Percentiles rank a stretch among this genome's conserved stretches.
These are phyloP conservation scores for Trichophyton schoenleinii DNA, from an alignment of 2,329 filamentous ascomycete species.

Conservation along the genomic window DNA sequence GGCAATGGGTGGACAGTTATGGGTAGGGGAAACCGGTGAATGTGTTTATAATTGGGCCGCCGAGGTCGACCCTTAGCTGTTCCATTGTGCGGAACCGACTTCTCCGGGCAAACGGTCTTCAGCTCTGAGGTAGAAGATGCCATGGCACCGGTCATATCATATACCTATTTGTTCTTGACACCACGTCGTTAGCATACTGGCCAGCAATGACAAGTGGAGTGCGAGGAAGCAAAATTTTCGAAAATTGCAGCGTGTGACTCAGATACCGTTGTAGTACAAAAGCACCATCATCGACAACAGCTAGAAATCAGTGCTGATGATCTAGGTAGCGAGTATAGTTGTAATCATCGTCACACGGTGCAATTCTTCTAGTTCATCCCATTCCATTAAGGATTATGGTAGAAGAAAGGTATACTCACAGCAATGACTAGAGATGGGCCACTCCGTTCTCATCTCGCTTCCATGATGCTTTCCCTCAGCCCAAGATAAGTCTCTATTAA, in stretches of 20 bases:
- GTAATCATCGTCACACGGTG: conserved; percentile 35
- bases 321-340: conserved; percentile 32
- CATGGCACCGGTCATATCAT: not conserved
- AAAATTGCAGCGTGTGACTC: conserved; percentile 40
- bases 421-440: not conserved
- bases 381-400: not conserved
- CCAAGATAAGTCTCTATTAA: not conserved
- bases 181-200: not conserved
- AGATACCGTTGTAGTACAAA: conserved; percentile 97
- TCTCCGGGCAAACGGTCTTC: not conserved
- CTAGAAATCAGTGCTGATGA: conserved; percentile 42
- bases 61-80: conserved; percentile 14
- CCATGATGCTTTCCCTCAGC: not conserved
- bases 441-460: not conserved
- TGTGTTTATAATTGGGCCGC: conserved; percentile 52
- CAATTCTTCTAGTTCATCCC: not conserved
- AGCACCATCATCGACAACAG: conserved; percentile 40
- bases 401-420: not conserved
- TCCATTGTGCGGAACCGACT: not conserved
- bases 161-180: not conserved
- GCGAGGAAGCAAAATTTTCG: not conserved
- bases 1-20: conserved; percentile 74
- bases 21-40: conserved; percentile 72
- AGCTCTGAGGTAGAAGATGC: not conserved
- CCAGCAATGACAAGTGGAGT: not conserved